phyloP scores from a whole-genome alignment of 73 alveolate genomes.

The Paramecium octaurelia region DNA sequence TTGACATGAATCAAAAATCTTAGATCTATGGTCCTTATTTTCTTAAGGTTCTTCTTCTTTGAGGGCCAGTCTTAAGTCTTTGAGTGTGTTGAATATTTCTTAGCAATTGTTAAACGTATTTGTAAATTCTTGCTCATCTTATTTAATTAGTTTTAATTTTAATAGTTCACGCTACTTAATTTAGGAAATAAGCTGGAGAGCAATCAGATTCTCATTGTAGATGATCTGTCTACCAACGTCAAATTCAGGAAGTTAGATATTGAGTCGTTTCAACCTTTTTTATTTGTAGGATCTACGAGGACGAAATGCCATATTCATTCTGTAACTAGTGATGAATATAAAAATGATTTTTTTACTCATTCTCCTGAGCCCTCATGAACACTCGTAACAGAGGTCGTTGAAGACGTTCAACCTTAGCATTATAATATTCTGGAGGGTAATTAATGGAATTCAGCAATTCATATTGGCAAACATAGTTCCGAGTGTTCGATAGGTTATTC shows the following conservation, averaged over 20 bases:
- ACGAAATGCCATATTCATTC: conserved; percentile 7
- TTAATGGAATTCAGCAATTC: neutral
- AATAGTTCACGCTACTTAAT: conserved; percentile 32
- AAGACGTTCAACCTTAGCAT: neutral
- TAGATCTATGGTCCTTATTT: neutral
- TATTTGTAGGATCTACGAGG: conserved; percentile 33
- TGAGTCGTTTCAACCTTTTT: conserved; percentile 9
- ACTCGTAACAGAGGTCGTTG: neutral
- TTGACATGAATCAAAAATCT: neutral
- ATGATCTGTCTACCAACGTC: neutral
- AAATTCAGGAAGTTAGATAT: neutral
- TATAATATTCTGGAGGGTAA: conserved; percentile 29
- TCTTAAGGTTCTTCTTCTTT: neutral
- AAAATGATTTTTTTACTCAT: conserved; percentile 26
- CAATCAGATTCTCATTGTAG: conserved; percentile 19
- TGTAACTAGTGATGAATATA: neutral
- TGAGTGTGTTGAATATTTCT: neutral
- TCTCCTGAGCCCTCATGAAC: conserved; percentile 28
- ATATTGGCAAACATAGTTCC: neutral
- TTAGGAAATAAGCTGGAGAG: neutral
- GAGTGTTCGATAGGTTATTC: conserved; percentile 1
- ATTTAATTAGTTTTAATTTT: conserved; percentile 30
- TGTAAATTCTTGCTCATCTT: neutral
- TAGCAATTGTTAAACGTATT: neutral
- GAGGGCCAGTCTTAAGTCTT: neutral